These are phyloP conservation scores for Taiozyma sp. DNA, from an alignment of 1,139 yeast genomes.

Conservation along the genomic window DNA sequence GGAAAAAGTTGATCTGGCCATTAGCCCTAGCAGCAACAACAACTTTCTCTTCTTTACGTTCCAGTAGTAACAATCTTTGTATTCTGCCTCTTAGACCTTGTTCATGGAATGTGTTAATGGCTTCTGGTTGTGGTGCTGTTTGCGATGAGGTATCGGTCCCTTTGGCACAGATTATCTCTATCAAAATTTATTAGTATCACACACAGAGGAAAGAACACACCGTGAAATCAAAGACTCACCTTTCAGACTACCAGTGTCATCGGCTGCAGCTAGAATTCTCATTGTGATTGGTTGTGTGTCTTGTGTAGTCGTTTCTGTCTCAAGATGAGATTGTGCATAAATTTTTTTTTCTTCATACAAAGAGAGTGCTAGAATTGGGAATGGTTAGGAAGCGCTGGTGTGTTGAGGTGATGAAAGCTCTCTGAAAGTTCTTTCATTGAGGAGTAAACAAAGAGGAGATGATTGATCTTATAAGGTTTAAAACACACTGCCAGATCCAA, in stretches of 20 bases:
- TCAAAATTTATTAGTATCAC: not conserved
- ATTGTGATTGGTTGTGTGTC: slow-evolving; percentile 24
- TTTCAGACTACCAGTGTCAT: slow-evolving; percentile 52
- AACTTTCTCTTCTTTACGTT: slow-evolving; percentile 12
- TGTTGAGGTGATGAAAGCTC: not conserved
- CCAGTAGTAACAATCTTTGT: slow-evolving; percentile 11
- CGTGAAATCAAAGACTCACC: slow-evolving; percentile 7
- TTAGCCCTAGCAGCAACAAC: slow-evolving; percentile 27
- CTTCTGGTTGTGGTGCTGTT: slow-evolving; percentile 50
- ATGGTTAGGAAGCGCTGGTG: not conserved
- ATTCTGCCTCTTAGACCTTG: slow-evolving; percentile 30
- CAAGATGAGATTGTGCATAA: not conserved
- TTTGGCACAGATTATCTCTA: slow-evolving; percentile 47
- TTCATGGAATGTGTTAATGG: slow-evolving; percentile 36
- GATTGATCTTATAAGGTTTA: not conserved
- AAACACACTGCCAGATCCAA: no score
- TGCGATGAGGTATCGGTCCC: slow-evolving; percentile 71
- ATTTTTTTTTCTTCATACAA: slow-evolving; percentile 1
- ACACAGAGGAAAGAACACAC: not conserved
- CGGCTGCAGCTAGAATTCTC: slow-evolving; percentile 51
- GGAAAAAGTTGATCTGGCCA: slow-evolving; percentile 25
- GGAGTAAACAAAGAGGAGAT: not conserved
- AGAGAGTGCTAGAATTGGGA: not conserved
- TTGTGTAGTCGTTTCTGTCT: not conserved
- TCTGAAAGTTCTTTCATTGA: not conserved